Conservation (phyloP, 768 basidiomycete species). For the Tulasnella sp. region DNA sequence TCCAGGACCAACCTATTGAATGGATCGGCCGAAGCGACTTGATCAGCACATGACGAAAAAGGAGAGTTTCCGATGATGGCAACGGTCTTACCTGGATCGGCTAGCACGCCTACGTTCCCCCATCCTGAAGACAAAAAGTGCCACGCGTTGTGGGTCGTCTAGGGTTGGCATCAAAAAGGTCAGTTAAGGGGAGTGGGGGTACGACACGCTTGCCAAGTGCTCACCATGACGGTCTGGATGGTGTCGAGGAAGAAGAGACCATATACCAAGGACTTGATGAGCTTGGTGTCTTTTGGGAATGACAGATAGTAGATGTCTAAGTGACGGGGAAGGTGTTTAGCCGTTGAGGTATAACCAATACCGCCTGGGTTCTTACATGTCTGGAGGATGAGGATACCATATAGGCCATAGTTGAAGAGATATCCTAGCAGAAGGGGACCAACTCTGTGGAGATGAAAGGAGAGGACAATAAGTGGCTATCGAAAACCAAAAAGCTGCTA, state of each 20-base stretch:
- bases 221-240: slow-evolving; percentile 17
- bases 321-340: not conserved
- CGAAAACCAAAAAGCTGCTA: not conserved
- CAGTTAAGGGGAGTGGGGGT: not conserved
- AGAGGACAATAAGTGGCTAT: not conserved
- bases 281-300: slow-evolving; percentile 14
- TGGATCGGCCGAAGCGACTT: not conserved
- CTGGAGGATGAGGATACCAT: slow-evolving; percentile 18
- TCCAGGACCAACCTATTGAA: slow-evolving; percentile 20
- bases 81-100: slow-evolving; percentile 4
- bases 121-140: slow-evolving; percentile 17
- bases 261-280: slow-evolving; percentile 20
- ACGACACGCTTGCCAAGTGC: not conserved
- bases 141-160: slow-evolving; percentile 20
- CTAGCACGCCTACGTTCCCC: slow-evolving; percentile 14
- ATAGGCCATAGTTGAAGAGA: slow-evolving; percentile 21
- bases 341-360: not conserved
- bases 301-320: slow-evolving; percentile 22
- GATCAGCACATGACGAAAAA: not conserved
- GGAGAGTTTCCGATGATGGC: not conserved
- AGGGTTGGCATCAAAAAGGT: not conserved
- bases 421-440: slow-evolving; percentile 22
- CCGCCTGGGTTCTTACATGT: not conserved
- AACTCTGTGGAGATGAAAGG: slow-evolving; percentile 1
- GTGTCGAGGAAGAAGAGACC: slow-evolving; percentile 19